Conservation (phyloP, 345 rosid genomes). For the Pugionium dolabratum region DNA sequence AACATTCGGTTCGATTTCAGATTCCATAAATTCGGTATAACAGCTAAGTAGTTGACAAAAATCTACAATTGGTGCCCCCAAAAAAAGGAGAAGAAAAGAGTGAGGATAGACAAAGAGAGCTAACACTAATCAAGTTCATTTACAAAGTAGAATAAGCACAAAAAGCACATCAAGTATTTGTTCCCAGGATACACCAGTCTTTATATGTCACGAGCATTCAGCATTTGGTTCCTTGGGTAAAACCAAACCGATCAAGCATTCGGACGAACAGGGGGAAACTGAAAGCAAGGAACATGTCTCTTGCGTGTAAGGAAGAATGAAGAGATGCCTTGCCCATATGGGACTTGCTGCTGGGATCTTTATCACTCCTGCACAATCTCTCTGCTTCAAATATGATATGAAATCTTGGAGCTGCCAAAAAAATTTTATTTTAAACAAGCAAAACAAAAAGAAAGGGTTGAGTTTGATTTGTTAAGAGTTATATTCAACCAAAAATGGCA, state of each 20-base stretch:
- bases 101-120: neutral
- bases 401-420: constrained; percentile 81
- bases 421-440: neutral
- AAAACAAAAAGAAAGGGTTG: neutral
- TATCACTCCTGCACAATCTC: constrained; percentile 96
- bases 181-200: neutral
- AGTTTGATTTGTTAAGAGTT: neutral
- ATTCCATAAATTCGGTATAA: neutral
- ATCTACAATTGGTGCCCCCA: constrained; percentile 24
- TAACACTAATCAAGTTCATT: neutral
- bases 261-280: constrained; percentile 49
- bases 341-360: constrained; percentile 76
- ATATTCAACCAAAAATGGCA: neutral
- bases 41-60: constrained; percentile 21
- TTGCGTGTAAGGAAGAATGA: constrained; percentile 76
- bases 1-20: too few species aligned
- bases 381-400: constrained; percentile 85
- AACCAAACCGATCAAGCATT: constrained; percentile 76
- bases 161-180: neutral
- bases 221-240: constrained; percentile 86
- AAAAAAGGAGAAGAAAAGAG: constrained; percentile 10
- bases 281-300: constrained; percentile 82
- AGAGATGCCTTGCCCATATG: constrained; percentile 93
- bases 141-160: constrained; percentile 29
- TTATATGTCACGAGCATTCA: constrained; percentile 36